Conservation (phyloP, 176 grass and related monocot species). For the Panicum miliaceum region DNA sequence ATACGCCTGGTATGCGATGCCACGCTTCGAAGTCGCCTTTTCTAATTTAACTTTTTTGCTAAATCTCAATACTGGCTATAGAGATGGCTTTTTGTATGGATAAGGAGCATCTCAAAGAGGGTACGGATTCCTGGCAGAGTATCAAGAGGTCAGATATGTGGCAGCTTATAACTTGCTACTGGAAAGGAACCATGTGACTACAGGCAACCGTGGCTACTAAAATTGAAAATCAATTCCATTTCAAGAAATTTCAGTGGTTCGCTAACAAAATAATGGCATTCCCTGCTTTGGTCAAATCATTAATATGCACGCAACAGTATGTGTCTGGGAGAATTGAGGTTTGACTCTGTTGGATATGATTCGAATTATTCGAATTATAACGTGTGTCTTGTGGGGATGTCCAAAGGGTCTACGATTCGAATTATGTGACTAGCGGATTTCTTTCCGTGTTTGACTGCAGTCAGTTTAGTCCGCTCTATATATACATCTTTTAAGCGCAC, state of each 20-base stretch:
- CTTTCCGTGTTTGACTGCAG: too few relatives aligned
- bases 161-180: constrained; percentile 45
- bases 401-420: too few relatives aligned
- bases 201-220: not conserved
- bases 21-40: constrained; percentile 41
- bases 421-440: too few relatives aligned
- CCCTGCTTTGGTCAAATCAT: constrained; percentile 18
- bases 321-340: too few relatives aligned
- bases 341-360: too few relatives aligned
- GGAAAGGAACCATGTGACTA: constrained; percentile 23
- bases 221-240: not conserved
- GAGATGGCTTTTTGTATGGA: constrained; percentile 40
- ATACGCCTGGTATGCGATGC: constrained; percentile 41
- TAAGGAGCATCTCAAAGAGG: constrained; percentile 55
- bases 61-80: not conserved
- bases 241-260: not conserved
- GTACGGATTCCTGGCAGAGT: constrained; percentile 47
- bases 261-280: not conserved
- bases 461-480: too few relatives aligned
- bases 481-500: too few relatives aligned
- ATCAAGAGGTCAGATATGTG: constrained; percentile 46
- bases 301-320: too few relatives aligned
- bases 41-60: not conserved
- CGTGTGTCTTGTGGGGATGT: too few relatives aligned
- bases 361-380: too few relatives aligned